A percentile compares a stretch with the other conserved stretches of the same genome.
These are phyloP conservation scores for Mucor lusitanicus DNA, from an alignment of 371 early-diverging fungal species.

Conservation along the genomic window DNA sequence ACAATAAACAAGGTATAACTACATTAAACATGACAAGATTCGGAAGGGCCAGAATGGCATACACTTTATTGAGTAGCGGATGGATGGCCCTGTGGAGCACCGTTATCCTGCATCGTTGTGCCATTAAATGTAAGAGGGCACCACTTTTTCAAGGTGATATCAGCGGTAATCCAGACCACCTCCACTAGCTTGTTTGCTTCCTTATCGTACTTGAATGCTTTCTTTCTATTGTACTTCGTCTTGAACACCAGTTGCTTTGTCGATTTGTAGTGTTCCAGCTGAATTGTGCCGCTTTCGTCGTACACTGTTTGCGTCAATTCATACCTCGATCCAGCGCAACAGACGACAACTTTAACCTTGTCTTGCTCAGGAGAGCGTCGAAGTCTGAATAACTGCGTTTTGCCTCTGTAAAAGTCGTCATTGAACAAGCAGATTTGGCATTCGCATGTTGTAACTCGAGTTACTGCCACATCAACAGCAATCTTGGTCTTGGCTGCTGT, in stretches of 20 bases:
- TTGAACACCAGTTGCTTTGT: background rate
- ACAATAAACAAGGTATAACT: background rate
- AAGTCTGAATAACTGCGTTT: background rate
- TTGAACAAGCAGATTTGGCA: background rate
- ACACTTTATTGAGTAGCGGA: background rate
- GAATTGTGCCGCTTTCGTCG: background rate
- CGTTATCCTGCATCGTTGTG: background rate
- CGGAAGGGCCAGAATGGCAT: background rate
- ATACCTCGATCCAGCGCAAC: background rate
- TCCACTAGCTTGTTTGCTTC: background rate
- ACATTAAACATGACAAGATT: background rate
- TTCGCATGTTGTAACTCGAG: background rate
- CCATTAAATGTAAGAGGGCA: background rate
- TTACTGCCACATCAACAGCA: background rate
- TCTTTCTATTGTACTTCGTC: background rate
- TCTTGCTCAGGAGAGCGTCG: background rate
- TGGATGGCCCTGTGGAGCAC: background rate
- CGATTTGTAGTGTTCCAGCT: background rate
- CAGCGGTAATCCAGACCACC: background rate
- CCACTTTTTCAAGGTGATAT: background rate
- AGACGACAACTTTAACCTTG: background rate
- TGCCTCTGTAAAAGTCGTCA: background rate
- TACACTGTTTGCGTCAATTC: background rate
- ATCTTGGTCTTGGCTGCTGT: background rate
- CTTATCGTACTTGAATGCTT: background rate